A percentile compares a stretch with the other conserved stretches of the same genome.
Conservation (phyloP, 2,329 filamentous ascomycete genomes). For the Trichoderma gracile region DNA sequence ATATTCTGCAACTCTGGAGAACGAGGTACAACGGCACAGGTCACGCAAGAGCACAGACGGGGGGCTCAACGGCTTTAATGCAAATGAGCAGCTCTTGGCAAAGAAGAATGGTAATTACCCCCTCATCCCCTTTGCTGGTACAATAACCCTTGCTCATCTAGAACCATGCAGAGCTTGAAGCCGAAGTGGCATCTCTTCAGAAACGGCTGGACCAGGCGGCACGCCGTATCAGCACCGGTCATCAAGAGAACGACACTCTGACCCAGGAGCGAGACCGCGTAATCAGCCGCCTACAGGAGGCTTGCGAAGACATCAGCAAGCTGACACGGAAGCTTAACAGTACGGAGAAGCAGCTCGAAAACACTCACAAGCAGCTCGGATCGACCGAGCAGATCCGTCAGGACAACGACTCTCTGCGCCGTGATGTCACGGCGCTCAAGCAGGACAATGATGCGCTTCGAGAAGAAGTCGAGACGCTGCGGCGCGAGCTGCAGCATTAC, state of each 20-base stretch:
- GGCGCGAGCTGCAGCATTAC: constrained; percentile 40
- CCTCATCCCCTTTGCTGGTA: not conserved
- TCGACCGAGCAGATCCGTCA: constrained; percentile 43
- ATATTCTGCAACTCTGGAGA: constrained; percentile 55
- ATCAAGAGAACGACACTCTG: constrained; percentile 64
- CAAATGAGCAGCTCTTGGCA: constrained; percentile 46
- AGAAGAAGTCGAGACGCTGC: constrained; percentile 44
- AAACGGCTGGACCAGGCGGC: constrained; percentile 62
- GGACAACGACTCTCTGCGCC: constrained; percentile 43
- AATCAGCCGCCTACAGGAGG: constrained; percentile 61
- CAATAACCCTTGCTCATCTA: constrained; percentile 20
- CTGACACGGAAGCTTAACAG: constrained; percentile 46
- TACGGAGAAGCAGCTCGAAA: constrained; percentile 46
- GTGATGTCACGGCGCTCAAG: constrained; percentile 45
- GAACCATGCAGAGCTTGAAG: constrained; percentile 52
- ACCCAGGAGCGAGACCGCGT: constrained; percentile 66
- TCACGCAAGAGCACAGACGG: constrained; percentile 46
- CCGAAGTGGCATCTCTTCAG: constrained; percentile 61
- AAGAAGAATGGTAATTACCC: constrained; percentile 58
- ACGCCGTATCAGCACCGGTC: constrained; percentile 61
- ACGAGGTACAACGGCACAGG: constrained; percentile 53
- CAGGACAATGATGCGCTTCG: constrained; percentile 46
- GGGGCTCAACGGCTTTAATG: constrained; percentile 46
- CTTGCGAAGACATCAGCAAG: constrained; percentile 58
- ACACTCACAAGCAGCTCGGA: constrained; percentile 45